A percentile compares a stretch with the other conserved stretches of the same genome.
Evolutionary conservation across 768 basidiomycete genomes (phyloP).

Genomic region (Tylopilus felleus): DNA sequence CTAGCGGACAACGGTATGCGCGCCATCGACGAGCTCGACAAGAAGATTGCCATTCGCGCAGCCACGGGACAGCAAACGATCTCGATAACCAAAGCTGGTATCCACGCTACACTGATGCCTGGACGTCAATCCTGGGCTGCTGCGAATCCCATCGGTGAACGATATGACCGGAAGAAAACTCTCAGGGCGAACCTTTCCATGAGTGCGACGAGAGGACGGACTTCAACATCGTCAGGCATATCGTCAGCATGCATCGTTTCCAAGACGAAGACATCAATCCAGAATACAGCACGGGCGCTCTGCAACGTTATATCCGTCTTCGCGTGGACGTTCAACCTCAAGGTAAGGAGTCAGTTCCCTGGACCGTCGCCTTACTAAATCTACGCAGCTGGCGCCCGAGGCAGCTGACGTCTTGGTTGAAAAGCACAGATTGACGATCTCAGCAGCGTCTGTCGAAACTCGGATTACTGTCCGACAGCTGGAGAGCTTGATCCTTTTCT

Average conservation of each 20-base stretch:
- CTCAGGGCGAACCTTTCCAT: conserved; percentile 92
- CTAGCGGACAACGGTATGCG: conserved; percentile 99
- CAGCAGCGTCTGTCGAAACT: conserved; percentile 81
- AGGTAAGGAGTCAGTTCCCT: conserved; percentile 47
- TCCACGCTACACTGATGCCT: conserved; percentile 95
- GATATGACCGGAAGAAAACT: conserved; percentile 93
- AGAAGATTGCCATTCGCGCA: conserved; percentile 99
- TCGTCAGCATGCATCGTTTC: conserved; percentile 96
- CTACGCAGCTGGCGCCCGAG: conserved; percentile 77
- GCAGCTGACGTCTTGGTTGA: conserved; percentile 92
- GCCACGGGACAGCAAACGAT: conserved; percentile 99
- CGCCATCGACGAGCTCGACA: conserved; percentile 99
- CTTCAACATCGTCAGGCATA: conserved; percentile 91
- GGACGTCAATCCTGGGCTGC: conserved; percentile 97
- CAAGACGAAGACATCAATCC: conserved; percentile 93
- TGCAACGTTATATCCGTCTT: conserved; percentile 97
- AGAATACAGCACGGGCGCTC: conserved; percentile 94
- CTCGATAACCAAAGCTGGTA: conserved; percentile 98
- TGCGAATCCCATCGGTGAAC: conserved; percentile 94
- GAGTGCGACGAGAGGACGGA: conserved; percentile 94
- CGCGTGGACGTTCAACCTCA: conserved; percentile 96
- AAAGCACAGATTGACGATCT: conserved; percentile 96
- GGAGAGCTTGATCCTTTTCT: conserved; percentile 96
- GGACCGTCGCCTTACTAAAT: conserved; percentile 4
- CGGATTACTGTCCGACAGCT: conserved; percentile 98